Conservation (phyloP, 345 rosid genomes). For the Sonneratia alba region DNA sequence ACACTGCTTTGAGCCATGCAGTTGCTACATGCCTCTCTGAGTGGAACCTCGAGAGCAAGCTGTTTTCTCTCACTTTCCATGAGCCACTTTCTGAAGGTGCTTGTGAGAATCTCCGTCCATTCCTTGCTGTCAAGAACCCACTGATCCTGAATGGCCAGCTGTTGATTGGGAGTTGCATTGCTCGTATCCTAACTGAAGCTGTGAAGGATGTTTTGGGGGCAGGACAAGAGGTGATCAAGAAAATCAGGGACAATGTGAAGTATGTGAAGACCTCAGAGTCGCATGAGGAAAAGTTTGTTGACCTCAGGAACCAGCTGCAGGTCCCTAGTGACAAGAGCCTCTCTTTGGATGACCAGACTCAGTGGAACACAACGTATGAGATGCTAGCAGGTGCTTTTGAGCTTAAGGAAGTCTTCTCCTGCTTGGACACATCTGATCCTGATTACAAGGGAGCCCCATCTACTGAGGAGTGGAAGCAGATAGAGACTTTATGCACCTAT, state of each 20-base stretch:
- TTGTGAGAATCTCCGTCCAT: constrained; percentile 51
- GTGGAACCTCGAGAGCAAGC: constrained; percentile 72
- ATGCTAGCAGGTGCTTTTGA: constrained; percentile 83
- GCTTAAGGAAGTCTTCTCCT: constrained; percentile 77
- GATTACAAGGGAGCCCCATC: constrained; percentile 68
- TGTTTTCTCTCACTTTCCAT: constrained; percentile 63
- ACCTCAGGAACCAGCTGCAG: constrained; percentile 83
- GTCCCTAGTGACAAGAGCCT: constrained; percentile 66
- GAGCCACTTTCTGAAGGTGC: constrained; percentile 45
- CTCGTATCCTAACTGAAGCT: constrained; percentile 41
- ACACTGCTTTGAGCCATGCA: constrained; percentile 58
- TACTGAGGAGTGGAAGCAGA: constrained; percentile 62
- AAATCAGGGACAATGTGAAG: constrained; percentile 71
- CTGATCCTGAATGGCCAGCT: constrained; percentile 73
- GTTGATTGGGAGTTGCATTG: constrained; percentile 57
- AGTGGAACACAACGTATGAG: constrained; percentile 77
- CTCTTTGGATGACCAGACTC: constrained; percentile 56
- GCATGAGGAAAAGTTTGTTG: constrained; percentile 77
- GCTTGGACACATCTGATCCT: constrained; percentile 77
- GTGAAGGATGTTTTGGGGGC: constrained; percentile 50
- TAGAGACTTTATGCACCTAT: constrained; percentile 53
- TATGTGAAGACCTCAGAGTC: constrained; percentile 78
- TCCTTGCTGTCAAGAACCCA: constrained; percentile 60
- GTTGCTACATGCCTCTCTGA: constrained; percentile 76
- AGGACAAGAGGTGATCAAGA: constrained; percentile 51